Evolutionary conservation across 2,329 filamentous ascomycete genomes (phyloP).

Genomic region (Ascochyta rabiei): DNA sequence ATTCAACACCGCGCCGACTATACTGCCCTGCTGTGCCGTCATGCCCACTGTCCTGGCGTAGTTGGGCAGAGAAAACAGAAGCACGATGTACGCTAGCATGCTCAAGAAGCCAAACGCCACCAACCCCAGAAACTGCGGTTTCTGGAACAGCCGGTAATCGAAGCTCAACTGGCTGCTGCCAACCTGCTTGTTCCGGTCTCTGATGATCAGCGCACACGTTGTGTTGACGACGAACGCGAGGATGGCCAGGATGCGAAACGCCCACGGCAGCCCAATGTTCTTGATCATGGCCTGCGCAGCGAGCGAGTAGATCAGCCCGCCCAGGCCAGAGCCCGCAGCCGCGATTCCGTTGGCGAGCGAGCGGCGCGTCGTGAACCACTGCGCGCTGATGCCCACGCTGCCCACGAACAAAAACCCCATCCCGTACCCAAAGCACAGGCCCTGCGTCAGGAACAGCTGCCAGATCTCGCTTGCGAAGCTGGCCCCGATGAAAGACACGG

Average conservation of each 20-base stretch:
- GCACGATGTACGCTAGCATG: constrained; percentile 75
- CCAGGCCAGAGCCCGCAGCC: constrained; percentile 73
- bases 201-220: constrained; percentile 66
- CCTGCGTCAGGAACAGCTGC: constrained; percentile 78
- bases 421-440: constrained; percentile 76
- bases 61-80: constrained; percentile 78
- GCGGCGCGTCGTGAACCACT: constrained; percentile 74
- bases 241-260: constrained; percentile 69
- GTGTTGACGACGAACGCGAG: constrained; percentile 68
- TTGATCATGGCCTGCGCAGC: constrained; percentile 72
- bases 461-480: constrained; percentile 72
- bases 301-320: constrained; percentile 73
- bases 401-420: constrained; percentile 79
- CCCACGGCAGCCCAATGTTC: constrained; percentile 68
- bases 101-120: constrained; percentile 72
- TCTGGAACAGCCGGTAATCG: constrained; percentile 61
- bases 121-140: constrained; percentile 67
- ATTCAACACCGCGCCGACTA: constrained; percentile 77
- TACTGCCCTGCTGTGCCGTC: constrained; percentile 68
- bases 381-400: constrained; percentile 69
- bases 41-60: constrained; percentile 74
- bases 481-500: constrained; percentile 69
- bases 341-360: constrained; percentile 73
- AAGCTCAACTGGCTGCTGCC: constrained; percentile 64
- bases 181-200: constrained; percentile 74